Conservation (phyloP, 2,329 filamentous ascomycete genomes). For the Incumbomyces delicatus region DNA sequence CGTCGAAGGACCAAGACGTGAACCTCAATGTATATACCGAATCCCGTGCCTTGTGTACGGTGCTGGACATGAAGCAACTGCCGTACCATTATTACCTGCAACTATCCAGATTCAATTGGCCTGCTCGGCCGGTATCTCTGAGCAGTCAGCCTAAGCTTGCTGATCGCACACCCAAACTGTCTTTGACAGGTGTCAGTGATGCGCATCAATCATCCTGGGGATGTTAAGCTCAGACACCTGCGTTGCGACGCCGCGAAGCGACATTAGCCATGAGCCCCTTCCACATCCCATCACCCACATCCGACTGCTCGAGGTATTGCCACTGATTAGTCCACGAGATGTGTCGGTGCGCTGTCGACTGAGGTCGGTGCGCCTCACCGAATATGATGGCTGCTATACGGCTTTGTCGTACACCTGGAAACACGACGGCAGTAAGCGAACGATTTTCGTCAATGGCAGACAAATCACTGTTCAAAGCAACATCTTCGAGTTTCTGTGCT, state of each 20-base stretch:
- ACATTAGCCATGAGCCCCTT: conserved; percentile 1
- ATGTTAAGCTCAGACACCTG: not conserved
- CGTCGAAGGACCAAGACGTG: too few species aligned
- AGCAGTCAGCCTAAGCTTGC: not conserved
- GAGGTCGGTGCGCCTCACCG: conserved; percentile 1
- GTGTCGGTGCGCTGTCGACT: not conserved
- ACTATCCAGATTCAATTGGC: too few species aligned
- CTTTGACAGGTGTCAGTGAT: conserved; percentile 1
- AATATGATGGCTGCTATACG: conserved; percentile 6
- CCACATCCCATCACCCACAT: conserved; percentile 7
- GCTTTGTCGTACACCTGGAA: conserved; percentile 5
- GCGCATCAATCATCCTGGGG: not conserved
- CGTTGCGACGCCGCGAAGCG: not conserved
- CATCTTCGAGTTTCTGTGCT: not conserved
- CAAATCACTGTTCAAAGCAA: not conserved
- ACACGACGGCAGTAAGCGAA: not conserved
- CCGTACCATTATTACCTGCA: too few species aligned
- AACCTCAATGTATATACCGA: too few species aligned
- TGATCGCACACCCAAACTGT: not conserved
- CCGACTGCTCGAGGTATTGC: conserved; percentile 3
- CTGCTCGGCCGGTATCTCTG: too few species aligned
- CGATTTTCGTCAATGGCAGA: conserved; percentile 3
- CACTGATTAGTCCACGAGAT: not conserved
- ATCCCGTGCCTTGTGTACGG: too few species aligned
- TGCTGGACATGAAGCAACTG: too few species aligned